A percentile compares a stretch with the other conserved stretches of the same genome.
These are phyloP conservation scores for Glycine latifolia DNA, from an alignment of 306 rosid genomes.

Conservation along the genomic window DNA sequence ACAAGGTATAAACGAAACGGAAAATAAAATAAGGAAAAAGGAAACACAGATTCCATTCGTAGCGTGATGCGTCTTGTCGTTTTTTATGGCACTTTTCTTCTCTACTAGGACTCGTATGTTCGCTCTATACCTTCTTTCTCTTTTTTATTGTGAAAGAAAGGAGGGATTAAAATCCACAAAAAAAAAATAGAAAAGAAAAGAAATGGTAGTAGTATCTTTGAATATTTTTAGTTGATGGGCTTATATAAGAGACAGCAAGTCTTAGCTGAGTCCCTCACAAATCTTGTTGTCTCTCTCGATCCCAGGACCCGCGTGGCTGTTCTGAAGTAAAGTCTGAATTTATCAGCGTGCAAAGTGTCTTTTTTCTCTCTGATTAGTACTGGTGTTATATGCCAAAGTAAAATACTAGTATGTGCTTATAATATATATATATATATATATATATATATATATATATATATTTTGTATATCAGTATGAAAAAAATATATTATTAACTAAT, in stretches of 20 bases:
- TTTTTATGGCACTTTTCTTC: constrained; percentile 27
- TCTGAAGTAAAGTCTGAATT: not conserved
- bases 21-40: constrained; percentile 2
- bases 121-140: not conserved
- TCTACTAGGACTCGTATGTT: not conserved
- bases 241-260: too few species aligned
- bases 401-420: too few species aligned
- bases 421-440: too few species aligned
- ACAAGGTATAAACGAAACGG: not conserved
- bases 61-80: constrained; percentile 33
- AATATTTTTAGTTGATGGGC: not conserved
- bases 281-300: not conserved
- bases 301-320: not conserved
- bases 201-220: not conserved
- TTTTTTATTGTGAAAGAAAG: not conserved
- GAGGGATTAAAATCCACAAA: not conserved
- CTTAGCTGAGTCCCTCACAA: not conserved
- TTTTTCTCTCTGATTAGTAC: too few species aligned
- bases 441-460: too few species aligned
- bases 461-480: too few species aligned
- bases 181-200: not conserved
- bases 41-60: constrained; percentile 37
- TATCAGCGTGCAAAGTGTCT: not conserved
- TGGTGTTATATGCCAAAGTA: too few species aligned
- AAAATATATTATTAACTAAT: too few species aligned